Conservation (phyloP, 176 grass and related monocot species). For the Luzula sylvatica region DNA sequence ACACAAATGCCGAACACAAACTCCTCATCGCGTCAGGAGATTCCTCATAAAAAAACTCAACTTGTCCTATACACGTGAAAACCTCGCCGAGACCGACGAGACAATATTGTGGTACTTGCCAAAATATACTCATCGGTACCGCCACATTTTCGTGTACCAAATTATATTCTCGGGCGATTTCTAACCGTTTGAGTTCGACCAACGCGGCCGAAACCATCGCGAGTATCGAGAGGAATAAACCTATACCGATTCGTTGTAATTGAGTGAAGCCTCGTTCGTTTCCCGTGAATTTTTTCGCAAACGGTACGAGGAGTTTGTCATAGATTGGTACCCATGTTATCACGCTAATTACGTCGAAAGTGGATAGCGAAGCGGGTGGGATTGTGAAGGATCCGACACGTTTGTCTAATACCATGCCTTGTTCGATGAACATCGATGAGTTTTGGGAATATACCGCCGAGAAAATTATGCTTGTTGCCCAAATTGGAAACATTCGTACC, state of each 20-base stretch:
- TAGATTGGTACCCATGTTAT: slow-evolving; percentile 59
- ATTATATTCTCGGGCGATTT: slow-evolving; percentile 40
- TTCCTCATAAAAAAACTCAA: slow-evolving; percentile 79
- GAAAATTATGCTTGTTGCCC: slow-evolving; percentile 75
- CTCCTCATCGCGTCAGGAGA: slow-evolving; percentile 82
- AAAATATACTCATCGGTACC: slow-evolving; percentile 70
- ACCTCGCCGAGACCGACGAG: slow-evolving; percentile 63
- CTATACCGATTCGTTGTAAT: slow-evolving; percentile 61
- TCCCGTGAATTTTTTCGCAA: slow-evolving; percentile 53
- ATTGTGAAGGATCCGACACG: slow-evolving; percentile 42
- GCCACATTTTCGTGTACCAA: slow-evolving; percentile 38
- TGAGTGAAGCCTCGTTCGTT: slow-evolving; percentile 76
- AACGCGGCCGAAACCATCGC: slow-evolving; percentile 48
- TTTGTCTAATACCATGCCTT: slow-evolving; percentile 59
- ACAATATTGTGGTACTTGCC: slow-evolving; percentile 75
- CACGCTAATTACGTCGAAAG: slow-evolving; percentile 57
- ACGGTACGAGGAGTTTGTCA: slow-evolving; percentile 57
- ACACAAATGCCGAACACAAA: slow-evolving; percentile 50
- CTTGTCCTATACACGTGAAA: slow-evolving; percentile 52
- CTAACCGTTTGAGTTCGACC: slow-evolving; percentile 58
- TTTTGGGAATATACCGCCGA: slow-evolving; percentile 63
- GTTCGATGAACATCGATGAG: slow-evolving; percentile 73
- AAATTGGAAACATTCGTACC: slow-evolving; percentile 70
- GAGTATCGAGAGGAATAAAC: slow-evolving; percentile 58
- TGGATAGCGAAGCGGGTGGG: slow-evolving; percentile 61